These are phyloP conservation scores for Crithidia sp. DNA, from an alignment of 208 protist species.

Conservation along the genomic window DNA sequence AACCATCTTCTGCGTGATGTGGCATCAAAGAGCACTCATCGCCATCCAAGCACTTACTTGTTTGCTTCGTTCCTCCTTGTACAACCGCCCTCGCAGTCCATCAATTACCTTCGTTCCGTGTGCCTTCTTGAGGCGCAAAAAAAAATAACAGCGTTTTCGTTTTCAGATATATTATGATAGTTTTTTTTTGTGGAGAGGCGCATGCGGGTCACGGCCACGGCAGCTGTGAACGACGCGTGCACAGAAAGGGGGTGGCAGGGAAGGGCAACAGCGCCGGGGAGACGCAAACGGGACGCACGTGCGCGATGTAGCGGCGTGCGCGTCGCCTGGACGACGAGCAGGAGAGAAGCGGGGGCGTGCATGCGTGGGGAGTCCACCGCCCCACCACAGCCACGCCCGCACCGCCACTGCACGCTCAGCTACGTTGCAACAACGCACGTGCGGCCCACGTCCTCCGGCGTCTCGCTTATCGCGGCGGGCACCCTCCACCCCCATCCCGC, in stretches of 20 bases:
- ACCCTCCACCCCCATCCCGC: neutral
- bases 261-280: conserved; percentile 4
- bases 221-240: neutral
- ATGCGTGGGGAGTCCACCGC: neutral
- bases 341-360: neutral
- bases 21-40: no score
- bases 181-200: conserved; percentile 1
- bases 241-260: neutral
- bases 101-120: no score
- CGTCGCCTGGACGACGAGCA: neutral
- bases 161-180: neutral
- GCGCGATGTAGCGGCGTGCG: conserved; percentile 10
- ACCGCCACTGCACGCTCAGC: conserved; percentile 8
- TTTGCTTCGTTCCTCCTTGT: no score
- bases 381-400: neutral
- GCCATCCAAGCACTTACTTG: no score
- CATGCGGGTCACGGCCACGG: neutral
- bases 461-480: conserved; percentile 7
- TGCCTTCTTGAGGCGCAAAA: no score
- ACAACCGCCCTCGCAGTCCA: no score
- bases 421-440: conserved; percentile 14
- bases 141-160: no score
- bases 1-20: no score
- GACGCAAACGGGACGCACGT: conserved; percentile 2
- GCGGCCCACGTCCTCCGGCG: neutral